Evolutionary conservation across 352 stramenopile species (phyloP), one percentile per base, ranked within the genome.

Genomic region (Phytophthora cactorum): DNA sequence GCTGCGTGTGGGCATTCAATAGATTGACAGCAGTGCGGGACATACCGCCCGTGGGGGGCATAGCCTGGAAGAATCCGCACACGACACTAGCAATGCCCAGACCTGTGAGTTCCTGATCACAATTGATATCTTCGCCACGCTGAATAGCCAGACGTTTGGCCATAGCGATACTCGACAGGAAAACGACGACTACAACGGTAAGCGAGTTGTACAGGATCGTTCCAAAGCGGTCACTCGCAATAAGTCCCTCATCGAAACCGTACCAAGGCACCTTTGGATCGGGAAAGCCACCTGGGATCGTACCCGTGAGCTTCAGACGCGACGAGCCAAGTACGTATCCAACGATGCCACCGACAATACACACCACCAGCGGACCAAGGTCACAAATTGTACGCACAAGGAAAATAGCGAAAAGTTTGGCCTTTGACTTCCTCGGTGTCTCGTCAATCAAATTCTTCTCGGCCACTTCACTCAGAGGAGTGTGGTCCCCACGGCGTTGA

Each of bases 101-200:
- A 32, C 82, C 91, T 22, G 93, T 81, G 12, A 98, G 79, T 70
- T 98, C 94, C 58, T 95, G 74, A 52, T 84, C 78, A 25, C 81
- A 77, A 56, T 84, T 66, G 45, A 97, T 86, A 55, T 91, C 78
- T 63, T 91, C 80, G 10, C 75, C 82, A 43, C 90, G 85, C 43
- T 86, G 78, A 36, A 85, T 81, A 1, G 89, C 90, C 2, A 97
- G 66, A 51, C 82, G 78, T 57, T 97, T 97, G 60, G 86, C 79
- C 79, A 98, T 96, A 4, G 88, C 86, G 69, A 97, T 93, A 62
- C 80, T 93, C 49, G 95, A 91, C 74, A 97, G 86, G 78, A 93
- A 97, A 1, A 91, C 88, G 15, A 98, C 79, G 41, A 97, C 71
- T 1, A 75, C 75, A 36, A 96, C 95, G 17, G 74, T 81, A 7